Percentiles rank a stretch among this genome's conserved stretches.
These are phyloP conservation scores for Lithocarpus polystachyus DNA, from an alignment of 306 rosid genomes.

Conservation along the genomic window DNA sequence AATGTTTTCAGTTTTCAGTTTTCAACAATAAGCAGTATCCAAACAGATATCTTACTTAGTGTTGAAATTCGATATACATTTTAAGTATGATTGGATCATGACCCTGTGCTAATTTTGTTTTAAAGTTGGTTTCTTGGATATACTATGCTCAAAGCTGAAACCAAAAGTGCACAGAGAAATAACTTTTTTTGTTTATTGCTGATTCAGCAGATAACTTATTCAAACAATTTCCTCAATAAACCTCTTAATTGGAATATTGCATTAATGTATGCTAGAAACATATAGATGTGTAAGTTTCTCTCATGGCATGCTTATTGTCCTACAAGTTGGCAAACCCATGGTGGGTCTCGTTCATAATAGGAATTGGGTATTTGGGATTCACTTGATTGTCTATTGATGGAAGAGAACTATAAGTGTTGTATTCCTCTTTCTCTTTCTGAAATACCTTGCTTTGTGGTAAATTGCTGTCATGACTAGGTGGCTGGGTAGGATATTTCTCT, in stretches of 20 bases:
- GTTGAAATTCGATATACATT: neutral
- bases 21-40: too few species aligned
- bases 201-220: neutral
- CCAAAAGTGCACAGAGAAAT: neutral
- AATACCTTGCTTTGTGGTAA: constrained; percentile 11
- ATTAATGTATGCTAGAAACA: neutral
- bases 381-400: neutral
- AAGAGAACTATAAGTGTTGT: neutral
- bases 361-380: neutral
- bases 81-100: neutral
- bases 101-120: neutral
- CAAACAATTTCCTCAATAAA: neutral
- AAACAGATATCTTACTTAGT: neutral
- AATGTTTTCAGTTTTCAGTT: too few species aligned
- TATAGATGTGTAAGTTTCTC: neutral
- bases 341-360: neutral
- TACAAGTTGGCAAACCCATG: neutral
- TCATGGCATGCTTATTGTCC: neutral
- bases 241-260: neutral
- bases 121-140: neutral
- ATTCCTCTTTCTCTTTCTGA: neutral
- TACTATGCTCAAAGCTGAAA: neutral
- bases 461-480: constrained; percentile 47
- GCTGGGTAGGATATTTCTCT: constrained; percentile 88
- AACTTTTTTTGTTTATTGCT: neutral